Conservation (phyloP, 2,329 filamentous ascomycete genomes). For the Chaetomium sp. region DNA sequence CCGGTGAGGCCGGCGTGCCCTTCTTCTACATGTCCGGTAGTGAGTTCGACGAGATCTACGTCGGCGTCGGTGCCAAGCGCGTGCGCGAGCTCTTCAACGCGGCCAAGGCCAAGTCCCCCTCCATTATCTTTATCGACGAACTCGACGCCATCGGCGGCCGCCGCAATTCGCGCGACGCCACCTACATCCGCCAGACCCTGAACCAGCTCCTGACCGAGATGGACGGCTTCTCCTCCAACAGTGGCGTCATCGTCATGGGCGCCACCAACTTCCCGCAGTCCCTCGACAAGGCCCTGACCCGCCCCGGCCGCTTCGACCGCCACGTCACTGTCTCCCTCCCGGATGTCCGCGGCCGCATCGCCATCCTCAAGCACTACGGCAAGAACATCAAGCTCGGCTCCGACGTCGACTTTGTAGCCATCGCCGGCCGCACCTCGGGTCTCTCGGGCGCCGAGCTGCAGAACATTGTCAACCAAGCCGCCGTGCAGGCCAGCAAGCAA, state of each 20-base stretch:
- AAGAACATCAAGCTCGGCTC: constrained; percentile 77
- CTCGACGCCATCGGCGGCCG: constrained; percentile 90
- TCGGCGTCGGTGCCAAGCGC: constrained; percentile 73
- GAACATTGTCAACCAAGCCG: constrained; percentile 94
- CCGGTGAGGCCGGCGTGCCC: constrained; percentile 91
- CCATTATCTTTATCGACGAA: constrained; percentile 81
- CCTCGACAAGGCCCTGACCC: constrained; percentile 88
- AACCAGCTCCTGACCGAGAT: constrained; percentile 96
- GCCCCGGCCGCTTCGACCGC: constrained; percentile 92
- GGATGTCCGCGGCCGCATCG: constrained; percentile 86
- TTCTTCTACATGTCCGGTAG: constrained; percentile 99
- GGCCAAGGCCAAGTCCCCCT: constrained; percentile 32
- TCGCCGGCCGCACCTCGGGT: constrained; percentile 82
- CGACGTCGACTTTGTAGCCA: constrained; percentile 74
- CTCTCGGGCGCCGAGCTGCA: constrained; percentile 94
- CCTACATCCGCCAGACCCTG: constrained; percentile 93
- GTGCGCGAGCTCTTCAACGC: constrained; percentile 58
- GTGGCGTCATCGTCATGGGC: constrained; percentile 89
- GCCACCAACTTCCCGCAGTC: constrained; percentile 95
- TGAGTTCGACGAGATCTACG: constrained; percentile 97
- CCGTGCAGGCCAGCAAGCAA: constrained; percentile 85
- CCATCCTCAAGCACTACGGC: constrained; percentile 89
- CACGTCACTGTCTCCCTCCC: constrained; percentile 84
- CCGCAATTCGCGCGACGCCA: constrained; percentile 84
- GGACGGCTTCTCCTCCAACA: constrained; percentile 93